Conservation (phyloP, 2,329 filamentous ascomycete genomes). For the Hymenoscyphus occultus region DNA sequence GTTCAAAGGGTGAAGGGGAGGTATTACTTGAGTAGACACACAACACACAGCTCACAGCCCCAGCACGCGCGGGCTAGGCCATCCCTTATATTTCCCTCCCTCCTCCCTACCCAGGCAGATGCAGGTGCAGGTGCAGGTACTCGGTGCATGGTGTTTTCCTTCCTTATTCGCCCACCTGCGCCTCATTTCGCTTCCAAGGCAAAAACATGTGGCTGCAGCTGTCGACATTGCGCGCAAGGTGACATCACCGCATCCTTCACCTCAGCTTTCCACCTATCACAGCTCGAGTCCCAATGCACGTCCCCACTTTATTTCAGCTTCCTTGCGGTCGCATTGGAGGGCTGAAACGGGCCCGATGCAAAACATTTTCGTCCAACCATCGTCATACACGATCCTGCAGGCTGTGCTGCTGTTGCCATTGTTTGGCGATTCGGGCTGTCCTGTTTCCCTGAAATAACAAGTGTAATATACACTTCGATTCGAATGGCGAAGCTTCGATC, state of each 20-base stretch:
- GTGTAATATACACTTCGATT: too few species aligned
- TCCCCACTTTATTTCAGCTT: not conserved
- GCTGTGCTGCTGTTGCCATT: not conserved
- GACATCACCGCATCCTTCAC: not conserved
- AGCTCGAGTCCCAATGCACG: not conserved
- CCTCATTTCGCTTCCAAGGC: not conserved
- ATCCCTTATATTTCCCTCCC: not conserved
- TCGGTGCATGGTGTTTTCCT: not conserved
- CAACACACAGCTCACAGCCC: not conserved
- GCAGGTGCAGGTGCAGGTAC: too few species aligned
- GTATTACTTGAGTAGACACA: not conserved
- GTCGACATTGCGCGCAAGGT: not conserved
- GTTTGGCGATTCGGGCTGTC: too few species aligned
- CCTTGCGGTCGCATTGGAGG: not conserved
- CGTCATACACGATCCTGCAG: not conserved
- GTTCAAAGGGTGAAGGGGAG: not conserved
- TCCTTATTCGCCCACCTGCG: not conserved
- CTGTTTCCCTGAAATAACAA: too few species aligned
- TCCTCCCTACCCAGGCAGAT: not conserved
- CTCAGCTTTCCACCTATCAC: not conserved
- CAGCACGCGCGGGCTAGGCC: not conserved
- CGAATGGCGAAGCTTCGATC: too few species aligned
- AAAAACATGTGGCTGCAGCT: not conserved
- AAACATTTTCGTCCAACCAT: not conserved
- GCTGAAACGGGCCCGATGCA: not conserved